Evolutionary conservation across 2,329 filamentous ascomycete species (phyloP).

Genomic region (Aaosphaeria pasadenensis): DNA sequence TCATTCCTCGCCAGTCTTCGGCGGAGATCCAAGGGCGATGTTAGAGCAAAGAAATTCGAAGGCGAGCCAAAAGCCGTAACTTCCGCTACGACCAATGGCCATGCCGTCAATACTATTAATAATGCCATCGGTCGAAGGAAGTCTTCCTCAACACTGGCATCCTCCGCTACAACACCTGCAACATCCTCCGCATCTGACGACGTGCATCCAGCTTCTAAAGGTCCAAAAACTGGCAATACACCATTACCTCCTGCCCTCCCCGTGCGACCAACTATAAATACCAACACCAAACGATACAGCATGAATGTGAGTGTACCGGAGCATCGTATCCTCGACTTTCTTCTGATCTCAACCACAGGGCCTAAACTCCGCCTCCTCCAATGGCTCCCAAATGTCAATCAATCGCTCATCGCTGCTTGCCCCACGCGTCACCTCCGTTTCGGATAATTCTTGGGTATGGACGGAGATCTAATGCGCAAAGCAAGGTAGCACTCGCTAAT

Average conservation of each 20-base stretch:
- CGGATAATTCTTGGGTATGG: conserved; percentile 80
- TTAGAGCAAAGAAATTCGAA: conserved; percentile 43
- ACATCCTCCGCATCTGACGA: conserved; percentile 73
- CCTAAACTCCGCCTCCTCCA: conserved; percentile 54
- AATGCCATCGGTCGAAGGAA: conserved; percentile 57
- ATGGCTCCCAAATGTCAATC: conserved; percentile 49
- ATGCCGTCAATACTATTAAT: conserved; percentile 39
- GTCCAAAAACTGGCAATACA: conserved; percentile 46
- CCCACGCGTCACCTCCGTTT: conserved; percentile 73
- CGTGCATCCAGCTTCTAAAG: conserved; percentile 58
- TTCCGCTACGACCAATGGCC: not conserved
- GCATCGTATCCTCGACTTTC: not conserved
- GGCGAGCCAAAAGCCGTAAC: conserved; percentile 5
- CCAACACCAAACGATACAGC: conserved; percentile 56
- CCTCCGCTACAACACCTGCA: conserved; percentile 52
- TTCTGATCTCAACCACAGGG: conserved; percentile 34
- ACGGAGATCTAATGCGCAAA: not conserved
- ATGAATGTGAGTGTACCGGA: conserved; percentile 26
- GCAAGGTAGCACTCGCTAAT: not conserved
- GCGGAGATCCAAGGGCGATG: conserved; percentile 72
- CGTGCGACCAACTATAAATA: conserved; percentile 34
- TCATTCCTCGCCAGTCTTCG: conserved; percentile 75
- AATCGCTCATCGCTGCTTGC: conserved; percentile 72
- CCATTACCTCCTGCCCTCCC: conserved; percentile 49
- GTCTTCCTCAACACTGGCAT: conserved; percentile 61